These are phyloP conservation scores for Debaryomycetaceae sp. DNA, from an alignment of 1,139 yeast genomes.

Conservation along the genomic window DNA sequence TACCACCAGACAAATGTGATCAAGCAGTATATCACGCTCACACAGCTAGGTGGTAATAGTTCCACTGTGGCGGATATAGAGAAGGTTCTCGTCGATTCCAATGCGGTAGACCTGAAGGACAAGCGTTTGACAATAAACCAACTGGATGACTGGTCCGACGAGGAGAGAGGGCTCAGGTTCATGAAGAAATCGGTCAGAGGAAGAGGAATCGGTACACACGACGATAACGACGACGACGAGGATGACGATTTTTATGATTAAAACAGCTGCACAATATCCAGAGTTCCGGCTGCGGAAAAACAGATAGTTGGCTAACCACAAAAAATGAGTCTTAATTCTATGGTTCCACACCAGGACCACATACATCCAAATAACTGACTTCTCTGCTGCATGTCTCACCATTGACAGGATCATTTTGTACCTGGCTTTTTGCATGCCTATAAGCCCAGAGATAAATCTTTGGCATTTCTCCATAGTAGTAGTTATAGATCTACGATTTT, in stretches of 20 bases:
- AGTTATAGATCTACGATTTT: too few relatives aligned
- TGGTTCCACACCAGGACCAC: too few relatives aligned
- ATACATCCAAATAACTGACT: too few relatives aligned
- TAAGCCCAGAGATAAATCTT: too few relatives aligned
- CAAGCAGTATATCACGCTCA: slow-evolving; percentile 75
- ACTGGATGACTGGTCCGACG: slow-evolving; percentile 52
- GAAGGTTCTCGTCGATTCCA: slow-evolving; percentile 57
- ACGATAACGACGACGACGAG: slow-evolving; percentile 30
- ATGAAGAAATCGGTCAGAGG: slow-evolving; percentile 54
- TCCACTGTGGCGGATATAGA: slow-evolving; percentile 70
- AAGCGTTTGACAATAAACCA: slow-evolving; percentile 62
- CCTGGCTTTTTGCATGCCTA: too few relatives aligned
- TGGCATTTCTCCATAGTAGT: too few relatives aligned
- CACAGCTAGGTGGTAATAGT: slow-evolving; percentile 81
- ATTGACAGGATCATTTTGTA: too few relatives aligned
- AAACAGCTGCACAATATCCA: neutral
- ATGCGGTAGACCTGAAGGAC: slow-evolving; percentile 65
- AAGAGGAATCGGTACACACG: slow-evolving; percentile 17
- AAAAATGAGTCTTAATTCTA: too few relatives aligned
- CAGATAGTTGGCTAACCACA: too few relatives aligned
- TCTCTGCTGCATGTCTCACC: too few relatives aligned
- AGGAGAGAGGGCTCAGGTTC: slow-evolving; percentile 49
- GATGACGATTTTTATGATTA: slow-evolving; percentile 5
- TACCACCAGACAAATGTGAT: slow-evolving; percentile 74
- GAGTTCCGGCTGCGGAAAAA: neutral